A percentile compares a stretch with the other conserved stretches of the same genome.
phyloP scores from a whole-genome alignment of 2,329 filamentous ascomycete species.

The Acrocalymma vagum region DNA sequence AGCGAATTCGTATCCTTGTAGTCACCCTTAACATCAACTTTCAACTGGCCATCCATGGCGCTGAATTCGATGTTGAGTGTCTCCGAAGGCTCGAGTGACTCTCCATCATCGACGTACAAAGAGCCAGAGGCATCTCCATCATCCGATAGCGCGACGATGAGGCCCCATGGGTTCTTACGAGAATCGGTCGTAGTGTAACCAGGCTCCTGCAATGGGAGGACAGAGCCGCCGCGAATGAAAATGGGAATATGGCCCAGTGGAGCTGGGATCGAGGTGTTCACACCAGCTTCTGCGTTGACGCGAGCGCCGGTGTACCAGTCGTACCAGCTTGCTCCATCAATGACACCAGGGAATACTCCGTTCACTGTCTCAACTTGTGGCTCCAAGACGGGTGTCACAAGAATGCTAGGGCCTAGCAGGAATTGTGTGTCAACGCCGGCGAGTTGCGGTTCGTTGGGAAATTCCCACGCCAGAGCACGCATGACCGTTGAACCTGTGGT shows the following conservation, averaged over 20 bases:
- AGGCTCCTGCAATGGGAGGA: slow-evolving; percentile 74
- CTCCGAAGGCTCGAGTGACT: slow-evolving; percentile 66
- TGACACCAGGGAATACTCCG: slow-evolving; percentile 74
- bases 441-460: slow-evolving; percentile 73
- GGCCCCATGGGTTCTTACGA: slow-evolving; percentile 70
- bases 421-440: slow-evolving; percentile 75
- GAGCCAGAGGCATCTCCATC: slow-evolving; percentile 66
- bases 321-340: slow-evolving; percentile 72
- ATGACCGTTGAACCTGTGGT: slow-evolving; percentile 73
- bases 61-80: slow-evolving; percentile 65
- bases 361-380: slow-evolving; percentile 69
- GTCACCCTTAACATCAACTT: slow-evolving; percentile 58
- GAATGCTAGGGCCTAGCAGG: slow-evolving; percentile 70
- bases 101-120: slow-evolving; percentile 80
- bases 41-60: slow-evolving; percentile 55
- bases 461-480: slow-evolving; percentile 78
- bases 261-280: slow-evolving; percentile 68
- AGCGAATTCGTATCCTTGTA: slow-evolving; percentile 67
- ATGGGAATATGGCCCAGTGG: slow-evolving; percentile 76
- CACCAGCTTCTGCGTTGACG: slow-evolving; percentile 60
- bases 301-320: slow-evolving; percentile 78
- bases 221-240: slow-evolving; percentile 71
- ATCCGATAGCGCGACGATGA: slow-evolving; percentile 69
- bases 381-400: slow-evolving; percentile 73
- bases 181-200: slow-evolving; percentile 72